phyloP scores from a whole-genome alignment of 1,139 yeast species.

The Scheffersomyces titani region DNA sequence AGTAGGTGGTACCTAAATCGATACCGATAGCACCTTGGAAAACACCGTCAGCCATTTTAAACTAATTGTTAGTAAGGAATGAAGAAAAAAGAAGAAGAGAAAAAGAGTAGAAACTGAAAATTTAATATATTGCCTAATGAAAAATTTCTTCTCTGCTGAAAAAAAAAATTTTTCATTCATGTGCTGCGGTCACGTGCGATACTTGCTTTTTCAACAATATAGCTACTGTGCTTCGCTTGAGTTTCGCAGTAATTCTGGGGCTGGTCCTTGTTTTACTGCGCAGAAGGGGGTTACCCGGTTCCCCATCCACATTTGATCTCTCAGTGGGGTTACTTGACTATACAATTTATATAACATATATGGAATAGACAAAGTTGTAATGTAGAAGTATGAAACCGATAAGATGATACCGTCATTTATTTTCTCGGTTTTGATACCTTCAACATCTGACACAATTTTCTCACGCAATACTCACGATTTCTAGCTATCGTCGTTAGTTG shows the following conservation, averaged over 20 bases:
- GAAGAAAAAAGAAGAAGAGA: conserved; percentile 16
- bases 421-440: neutral
- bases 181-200: neutral
- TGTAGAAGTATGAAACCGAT: neutral
- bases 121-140: conserved; percentile 6
- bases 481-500: neutral
- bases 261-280: neutral
- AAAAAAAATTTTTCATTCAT: conserved; percentile 16
- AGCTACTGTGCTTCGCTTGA: neutral
- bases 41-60: conserved; percentile 92
- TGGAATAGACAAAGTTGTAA: neutral
- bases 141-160: neutral
- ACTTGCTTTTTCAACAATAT: neutral
- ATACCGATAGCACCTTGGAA: conserved; percentile 99
- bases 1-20: conserved; percentile 99
- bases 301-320: neutral
- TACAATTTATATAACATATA: too few relatives aligned
- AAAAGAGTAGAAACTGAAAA: conserved; percentile 10
- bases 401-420: neutral
- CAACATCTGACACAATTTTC: neutral
- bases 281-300: neutral
- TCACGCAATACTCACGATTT: neutral
- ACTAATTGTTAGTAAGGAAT: conserved; percentile 14
- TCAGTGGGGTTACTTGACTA: too few relatives aligned
- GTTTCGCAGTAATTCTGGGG: conserved; percentile 6